Evolutionary conservation across 352 stramenopile species (phyloP).

Genomic region (Sclerospora graminicola): DNA sequence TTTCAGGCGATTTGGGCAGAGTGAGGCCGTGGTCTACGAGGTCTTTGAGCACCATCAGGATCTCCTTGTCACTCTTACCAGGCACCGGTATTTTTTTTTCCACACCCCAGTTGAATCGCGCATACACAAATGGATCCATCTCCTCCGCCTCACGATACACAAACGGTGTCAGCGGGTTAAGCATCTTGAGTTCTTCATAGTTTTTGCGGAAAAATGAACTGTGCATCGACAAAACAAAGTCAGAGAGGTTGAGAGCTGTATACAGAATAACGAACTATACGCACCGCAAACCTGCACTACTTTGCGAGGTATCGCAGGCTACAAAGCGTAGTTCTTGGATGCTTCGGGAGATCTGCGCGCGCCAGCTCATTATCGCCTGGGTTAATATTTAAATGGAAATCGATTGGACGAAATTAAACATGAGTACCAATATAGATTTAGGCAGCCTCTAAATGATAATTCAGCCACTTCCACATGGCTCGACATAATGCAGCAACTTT

Average conservation of each 20-base stretch:
- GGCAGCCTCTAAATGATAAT: no score
- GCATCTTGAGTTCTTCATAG: constrained; percentile 83
- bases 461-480: no score
- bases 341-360: constrained; percentile 79
- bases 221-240: neutral
- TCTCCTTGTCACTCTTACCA: constrained; percentile 80
- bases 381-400: no score
- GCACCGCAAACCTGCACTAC: constrained; percentile 71
- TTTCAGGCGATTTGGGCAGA: constrained; percentile 80
- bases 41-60: constrained; percentile 60
- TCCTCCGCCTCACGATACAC: constrained; percentile 83
- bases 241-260: neutral
- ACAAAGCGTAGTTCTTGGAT: constrained; percentile 82
- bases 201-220: constrained; percentile 84
- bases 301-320: constrained; percentile 74
- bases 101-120: constrained; percentile 74
- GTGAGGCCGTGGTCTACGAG: constrained; percentile 62
- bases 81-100: constrained; percentile 77
- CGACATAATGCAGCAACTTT: no score
- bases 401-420: no score
- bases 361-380: constrained; percentile 90
- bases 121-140: constrained; percentile 84
- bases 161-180: constrained; percentile 76
- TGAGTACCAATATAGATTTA: no score
- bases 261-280: constrained; percentile 5